Conservation (phyloP, 192 early-diverging fungal species). For the Linnemannia schmuckeri region DNA sequence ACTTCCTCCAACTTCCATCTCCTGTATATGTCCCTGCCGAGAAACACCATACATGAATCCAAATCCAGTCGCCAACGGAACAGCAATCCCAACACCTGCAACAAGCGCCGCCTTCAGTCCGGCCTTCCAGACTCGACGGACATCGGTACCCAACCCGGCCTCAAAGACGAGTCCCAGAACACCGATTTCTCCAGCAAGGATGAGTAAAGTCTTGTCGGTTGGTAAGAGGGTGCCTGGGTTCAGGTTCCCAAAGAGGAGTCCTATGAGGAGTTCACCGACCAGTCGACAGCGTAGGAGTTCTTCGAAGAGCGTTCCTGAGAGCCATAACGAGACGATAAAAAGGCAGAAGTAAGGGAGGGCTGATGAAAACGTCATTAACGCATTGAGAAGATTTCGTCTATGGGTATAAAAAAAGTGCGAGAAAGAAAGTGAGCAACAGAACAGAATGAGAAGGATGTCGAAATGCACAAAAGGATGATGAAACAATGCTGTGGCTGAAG, state of each 20-base stretch:
- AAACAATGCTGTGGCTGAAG: neutral
- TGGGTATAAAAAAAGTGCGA: neutral
- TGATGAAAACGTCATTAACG: slow-evolving; percentile 10
- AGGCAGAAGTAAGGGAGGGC: slow-evolving; percentile 30
- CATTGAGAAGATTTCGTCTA: neutral
- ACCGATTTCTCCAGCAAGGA: slow-evolving; percentile 38
- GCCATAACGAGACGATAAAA: slow-evolving; percentile 33
- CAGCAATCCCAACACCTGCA: slow-evolving; percentile 27
- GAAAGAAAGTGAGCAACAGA: neutral
- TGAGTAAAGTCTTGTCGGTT: slow-evolving; percentile 22
- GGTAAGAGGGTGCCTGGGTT: slow-evolving; percentile 17
- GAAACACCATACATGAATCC: slow-evolving; percentile 37
- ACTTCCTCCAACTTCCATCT: neutral
- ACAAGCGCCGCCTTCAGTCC: slow-evolving; percentile 22
- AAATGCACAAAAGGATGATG: neutral
- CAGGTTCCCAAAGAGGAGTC: slow-evolving; percentile 43
- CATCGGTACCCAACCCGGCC: slow-evolving; percentile 23
- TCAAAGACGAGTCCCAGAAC: slow-evolving; percentile 45
- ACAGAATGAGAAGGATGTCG: neutral
- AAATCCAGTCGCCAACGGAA: slow-evolving; percentile 43
- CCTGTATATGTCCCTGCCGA: slow-evolving; percentile 7
- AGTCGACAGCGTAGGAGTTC: slow-evolving; percentile 31
- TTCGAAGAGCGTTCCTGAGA: slow-evolving; percentile 37
- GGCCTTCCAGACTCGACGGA: slow-evolving; percentile 6
- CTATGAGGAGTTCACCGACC: slow-evolving; percentile 42